These are phyloP conservation scores for Curvularia verruculosa DNA, from an alignment of 2,329 filamentous ascomycete species.

Conservation along the genomic window DNA sequence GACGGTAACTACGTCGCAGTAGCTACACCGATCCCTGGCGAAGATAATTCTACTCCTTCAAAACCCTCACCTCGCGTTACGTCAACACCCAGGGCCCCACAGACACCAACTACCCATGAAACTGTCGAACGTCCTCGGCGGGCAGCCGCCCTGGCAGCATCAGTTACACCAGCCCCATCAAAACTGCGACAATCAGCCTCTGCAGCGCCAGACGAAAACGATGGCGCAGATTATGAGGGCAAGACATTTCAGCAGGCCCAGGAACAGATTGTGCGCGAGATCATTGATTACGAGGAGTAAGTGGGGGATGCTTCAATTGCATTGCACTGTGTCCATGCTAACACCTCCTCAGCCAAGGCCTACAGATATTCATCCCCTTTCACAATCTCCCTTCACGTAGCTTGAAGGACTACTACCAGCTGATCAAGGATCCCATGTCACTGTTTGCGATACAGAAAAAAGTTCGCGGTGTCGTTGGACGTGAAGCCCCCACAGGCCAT, in stretches of 20 bases:
- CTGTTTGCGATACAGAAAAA: conserved; percentile 78
- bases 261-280: conserved; percentile 79
- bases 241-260: conserved; percentile 84
- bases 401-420: conserved; percentile 83
- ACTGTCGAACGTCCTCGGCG: conserved; percentile 41
- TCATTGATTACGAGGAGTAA: conserved; percentile 66
- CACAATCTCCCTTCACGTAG: conserved; percentile 76
- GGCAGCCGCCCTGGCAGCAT: conserved; percentile 34
- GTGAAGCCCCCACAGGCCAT: conserved; percentile 63
- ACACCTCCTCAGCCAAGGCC: conserved; percentile 55
- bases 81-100: conserved; percentile 33
- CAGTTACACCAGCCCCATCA: conserved; percentile 42
- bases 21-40: conserved; percentile 73
- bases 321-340: conserved; percentile 7
- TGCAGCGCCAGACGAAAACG: conserved; percentile 28
- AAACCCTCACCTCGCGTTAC: conserved; percentile 37
- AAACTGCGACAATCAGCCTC: conserved; percentile 42
- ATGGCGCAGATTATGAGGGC: conserved; percentile 51
- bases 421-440: conserved; percentile 81
- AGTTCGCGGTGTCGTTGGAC: conserved; percentile 73
- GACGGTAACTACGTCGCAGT: conserved; percentile 69
- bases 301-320: conserved; percentile 2
- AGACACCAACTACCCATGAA: conserved; percentile 34
- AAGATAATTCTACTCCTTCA: conserved; percentile 47
- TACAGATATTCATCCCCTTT: conserved; percentile 76